Evolutionary conservation across 1,139 yeast species (phyloP).

Genomic region (Saccharomyces hybrid): DNA sequence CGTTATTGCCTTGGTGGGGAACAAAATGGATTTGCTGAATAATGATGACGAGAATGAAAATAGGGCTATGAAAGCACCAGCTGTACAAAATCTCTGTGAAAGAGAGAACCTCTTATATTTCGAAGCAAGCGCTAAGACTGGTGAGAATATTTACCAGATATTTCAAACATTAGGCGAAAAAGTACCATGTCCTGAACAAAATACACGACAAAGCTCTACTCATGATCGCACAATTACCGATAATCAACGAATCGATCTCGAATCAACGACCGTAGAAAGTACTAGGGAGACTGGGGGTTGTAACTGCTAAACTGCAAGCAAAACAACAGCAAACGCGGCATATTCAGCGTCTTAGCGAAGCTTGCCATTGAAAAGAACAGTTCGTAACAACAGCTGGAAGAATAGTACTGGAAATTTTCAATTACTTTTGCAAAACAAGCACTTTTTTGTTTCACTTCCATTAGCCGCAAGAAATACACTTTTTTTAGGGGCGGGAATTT

Average conservation of each 20-base stretch:
- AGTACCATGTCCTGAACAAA: constrained; percentile 13
- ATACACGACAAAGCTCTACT: constrained; percentile 12
- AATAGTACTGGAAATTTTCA: neutral
- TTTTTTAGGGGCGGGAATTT: neutral
- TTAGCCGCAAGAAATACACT: neutral
- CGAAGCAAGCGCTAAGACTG: constrained; percentile 92
- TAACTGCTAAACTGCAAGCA: neutral
- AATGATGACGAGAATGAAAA: constrained; percentile 26
- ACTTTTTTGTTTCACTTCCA: neutral
- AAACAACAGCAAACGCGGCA: neutral
- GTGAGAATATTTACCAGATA: constrained; percentile 86
- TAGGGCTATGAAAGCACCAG: constrained; percentile 80
- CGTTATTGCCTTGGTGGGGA: constrained; percentile 88
- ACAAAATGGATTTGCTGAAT: constrained; percentile 66
- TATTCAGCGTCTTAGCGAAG: neutral
- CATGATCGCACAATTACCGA: constrained; percentile 18
- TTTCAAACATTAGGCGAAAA: constrained; percentile 83
- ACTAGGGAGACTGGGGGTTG: neutral
- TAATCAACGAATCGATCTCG: constrained; percentile 23
- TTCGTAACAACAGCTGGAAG: neutral
- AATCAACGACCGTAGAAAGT: neutral
- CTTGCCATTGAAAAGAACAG: neutral
- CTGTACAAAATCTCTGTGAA: constrained; percentile 70
- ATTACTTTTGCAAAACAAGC: neutral
- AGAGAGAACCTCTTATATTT: constrained; percentile 85